Conservation (phyloP, 1,284 basidiomycete species). For the Rhodotorula sp. region DNA sequence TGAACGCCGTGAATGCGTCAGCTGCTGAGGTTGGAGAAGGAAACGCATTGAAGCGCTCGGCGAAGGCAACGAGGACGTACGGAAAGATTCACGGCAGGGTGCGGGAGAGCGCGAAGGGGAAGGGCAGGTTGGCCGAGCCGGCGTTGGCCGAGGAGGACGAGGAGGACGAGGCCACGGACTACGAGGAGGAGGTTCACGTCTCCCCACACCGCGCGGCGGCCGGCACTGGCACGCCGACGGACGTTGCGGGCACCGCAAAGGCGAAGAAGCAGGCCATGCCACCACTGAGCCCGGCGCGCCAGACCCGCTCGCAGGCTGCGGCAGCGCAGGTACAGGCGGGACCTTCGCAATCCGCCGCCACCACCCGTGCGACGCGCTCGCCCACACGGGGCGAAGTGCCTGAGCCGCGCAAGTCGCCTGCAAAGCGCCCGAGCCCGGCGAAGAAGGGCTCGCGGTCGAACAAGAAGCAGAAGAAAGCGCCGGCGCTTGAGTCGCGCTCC, state of each 20-base stretch:
- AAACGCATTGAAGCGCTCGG: not conserved
- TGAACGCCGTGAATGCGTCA: not conserved
- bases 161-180: not conserved
- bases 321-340: not conserved
- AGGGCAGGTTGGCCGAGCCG: not conserved
- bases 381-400: not conserved
- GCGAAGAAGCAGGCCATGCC: no score
- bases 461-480: not conserved
- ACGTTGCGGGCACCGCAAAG: no score
- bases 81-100: no score
- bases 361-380: not conserved
- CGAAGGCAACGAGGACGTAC: not conserved
- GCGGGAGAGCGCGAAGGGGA: not conserved
- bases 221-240: no score
- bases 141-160: not conserved
- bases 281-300: no score
- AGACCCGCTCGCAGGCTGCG: not conserved
- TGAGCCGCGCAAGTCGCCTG: not conserved
- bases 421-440: not conserved
- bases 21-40: not conserved
- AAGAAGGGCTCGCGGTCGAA: not conserved
- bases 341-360: not conserved
- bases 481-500: no score
- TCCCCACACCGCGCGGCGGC: no score
- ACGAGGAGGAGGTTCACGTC: not conserved